Evolutionary conservation across 129 eudicot species (phyloP).

Genomic region (Kitagawia praeruptora): DNA sequence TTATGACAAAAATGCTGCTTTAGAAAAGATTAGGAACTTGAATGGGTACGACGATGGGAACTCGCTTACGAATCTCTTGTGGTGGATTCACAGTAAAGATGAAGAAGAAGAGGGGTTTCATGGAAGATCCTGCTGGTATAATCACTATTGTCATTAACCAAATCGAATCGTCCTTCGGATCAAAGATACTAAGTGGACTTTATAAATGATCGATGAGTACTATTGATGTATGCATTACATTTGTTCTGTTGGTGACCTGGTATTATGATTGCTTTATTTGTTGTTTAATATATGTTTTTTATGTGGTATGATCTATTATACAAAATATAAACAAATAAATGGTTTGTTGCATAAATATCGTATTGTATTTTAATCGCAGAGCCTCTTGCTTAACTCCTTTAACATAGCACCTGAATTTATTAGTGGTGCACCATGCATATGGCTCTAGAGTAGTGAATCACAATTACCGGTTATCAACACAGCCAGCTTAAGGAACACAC

Average conservation of each 20-base stretch:
- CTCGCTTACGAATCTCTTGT: slow-evolving; percentile 62
- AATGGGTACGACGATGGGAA: slow-evolving; percentile 80
- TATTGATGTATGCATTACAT: not conserved
- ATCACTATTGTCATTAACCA: slow-evolving; percentile 51
- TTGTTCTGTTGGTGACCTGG: not conserved
- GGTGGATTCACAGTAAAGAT: slow-evolving; percentile 86
- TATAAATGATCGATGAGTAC: slow-evolving; percentile 10
- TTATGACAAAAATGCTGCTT: slow-evolving; percentile 53
- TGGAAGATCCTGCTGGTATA: slow-evolving; percentile 47
- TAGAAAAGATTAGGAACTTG: slow-evolving; percentile 45
- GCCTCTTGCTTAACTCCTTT: not conserved
- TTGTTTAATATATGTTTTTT: not conserved
- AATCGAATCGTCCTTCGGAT: not conserved
- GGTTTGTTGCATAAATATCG: not conserved
- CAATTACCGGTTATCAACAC: no score
- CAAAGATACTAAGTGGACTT: not conserved
- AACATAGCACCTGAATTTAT: not conserved
- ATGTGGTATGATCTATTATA: not conserved
- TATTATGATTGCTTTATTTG: not conserved
- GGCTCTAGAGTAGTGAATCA: not conserved
- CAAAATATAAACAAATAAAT: not conserved
- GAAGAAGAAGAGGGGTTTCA: slow-evolving; percentile 42
- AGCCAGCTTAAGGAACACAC: not conserved
- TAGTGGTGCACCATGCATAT: not conserved
- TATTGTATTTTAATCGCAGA: not conserved